Base-by-base conservation (phyloP, 257 asterid genomes). In the Scutellaria baicalensis region DNA sequence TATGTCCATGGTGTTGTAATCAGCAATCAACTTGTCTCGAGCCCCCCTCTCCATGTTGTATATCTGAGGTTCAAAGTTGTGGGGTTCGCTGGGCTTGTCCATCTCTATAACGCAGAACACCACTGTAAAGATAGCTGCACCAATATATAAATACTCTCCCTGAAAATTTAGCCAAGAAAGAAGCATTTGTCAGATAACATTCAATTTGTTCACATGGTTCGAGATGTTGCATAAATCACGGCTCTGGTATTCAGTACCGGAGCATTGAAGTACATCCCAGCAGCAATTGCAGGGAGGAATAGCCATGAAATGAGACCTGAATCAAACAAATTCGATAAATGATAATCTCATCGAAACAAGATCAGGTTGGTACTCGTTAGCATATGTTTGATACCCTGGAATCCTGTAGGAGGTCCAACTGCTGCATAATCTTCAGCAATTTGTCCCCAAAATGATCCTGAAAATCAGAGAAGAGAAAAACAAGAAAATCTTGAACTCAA, bases 51-150 rank as follows among this genome's bases (percentile, higher is more conserved):
- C 97, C 95, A 91, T 89, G 51, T 81, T 87, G 71, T 91, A 91
- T 72, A 91, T 91, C 73, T 89, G 93, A 63, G 97, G 97, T 73
- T 87, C 94, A 52, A 92, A 92, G 86, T 89, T 92, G 81, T 92
- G 97, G 0, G 98, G 76, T 63, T 92, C 96, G 27, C 98, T 89
- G 35, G 95, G 96, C 75, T 89, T 89, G 73, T 84, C 88, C 93
- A 92, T 87, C 86, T 92, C 96, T 21, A 92, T 87, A 3, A 84
- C 70, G 71, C 95, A 87, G 42, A 85, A 89, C 42, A 89, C 64
- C 61, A 84, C 83, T 0, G 90, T 76, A 62, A 87, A 92, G 0
- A 92, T 48, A 45, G 87, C 98, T 67, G 98, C 98, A 64, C 95
- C 96, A 5, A 87, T 89, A 73, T 68, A 89, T 73, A 92, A 72